phyloP scores from a whole-genome alignment of 108 stramenopile genomes.

The Parmales sp. region DNA sequence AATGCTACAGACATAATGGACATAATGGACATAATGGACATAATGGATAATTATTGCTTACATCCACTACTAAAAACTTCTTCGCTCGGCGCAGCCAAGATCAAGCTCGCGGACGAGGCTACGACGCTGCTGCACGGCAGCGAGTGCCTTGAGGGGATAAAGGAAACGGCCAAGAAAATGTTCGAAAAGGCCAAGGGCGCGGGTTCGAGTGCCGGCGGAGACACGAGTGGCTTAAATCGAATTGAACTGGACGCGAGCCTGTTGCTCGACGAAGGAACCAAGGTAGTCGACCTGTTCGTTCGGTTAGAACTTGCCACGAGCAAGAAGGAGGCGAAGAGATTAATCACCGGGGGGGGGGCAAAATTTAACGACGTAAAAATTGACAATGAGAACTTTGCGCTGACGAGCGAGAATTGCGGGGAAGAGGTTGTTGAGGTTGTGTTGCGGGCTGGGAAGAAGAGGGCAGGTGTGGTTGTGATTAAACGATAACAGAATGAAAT shows the following conservation, averaged over 20 bases:
- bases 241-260: slow-evolving; percentile 30
- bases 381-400: slow-evolving; percentile 41
- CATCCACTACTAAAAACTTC: too few species aligned
- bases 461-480: slow-evolving; percentile 75
- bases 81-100: too few species aligned
- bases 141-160: slow-evolving; percentile 66
- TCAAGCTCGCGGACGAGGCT: slow-evolving; percentile 88
- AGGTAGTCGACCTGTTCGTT: slow-evolving; percentile 74
- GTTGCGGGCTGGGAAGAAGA: slow-evolving; percentile 72
- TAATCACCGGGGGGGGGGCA: slow-evolving; percentile 85
- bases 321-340: slow-evolving; percentile 85
- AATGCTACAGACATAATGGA: too few species aligned
- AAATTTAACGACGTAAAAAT: slow-evolving; percentile 57
- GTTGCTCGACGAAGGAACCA: slow-evolving; percentile 22
- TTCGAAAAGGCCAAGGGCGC: slow-evolving; percentile 33
- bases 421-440: slow-evolving; percentile 61
- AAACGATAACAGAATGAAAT: slow-evolving; percentile 21
- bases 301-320: slow-evolving; percentile 59
- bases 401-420: slow-evolving; percentile 31
- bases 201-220: slow-evolving; percentile 16
- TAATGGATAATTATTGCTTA: too few species aligned
- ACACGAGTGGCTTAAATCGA: not conserved
- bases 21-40: too few species aligned
- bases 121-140: slow-evolving; percentile 83
- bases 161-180: slow-evolving; percentile 71